Evolutionary conservation across 2,329 filamentous ascomycete species (phyloP).

Genomic region (Catunica adiposa): DNA sequence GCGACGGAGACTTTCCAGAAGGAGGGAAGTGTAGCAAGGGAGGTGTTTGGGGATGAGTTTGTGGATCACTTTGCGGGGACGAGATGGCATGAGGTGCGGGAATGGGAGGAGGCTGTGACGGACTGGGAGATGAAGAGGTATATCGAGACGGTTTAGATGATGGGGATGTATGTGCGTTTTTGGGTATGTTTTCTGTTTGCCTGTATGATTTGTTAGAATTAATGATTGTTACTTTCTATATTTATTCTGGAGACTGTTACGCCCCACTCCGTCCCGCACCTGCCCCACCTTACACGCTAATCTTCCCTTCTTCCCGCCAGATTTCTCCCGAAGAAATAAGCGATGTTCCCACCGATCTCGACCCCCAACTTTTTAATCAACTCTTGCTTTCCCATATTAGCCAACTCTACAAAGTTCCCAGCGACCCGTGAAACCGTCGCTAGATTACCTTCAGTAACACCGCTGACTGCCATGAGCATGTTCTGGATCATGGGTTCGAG

Average conservation of each 20-base stretch:
- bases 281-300: too few species aligned
- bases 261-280: too few species aligned
- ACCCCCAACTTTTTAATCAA: conserved; percentile 59
- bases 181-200: neutral
- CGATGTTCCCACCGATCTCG: conserved; percentile 59
- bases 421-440: conserved; percentile 54
- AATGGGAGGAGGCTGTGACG: conserved; percentile 93
- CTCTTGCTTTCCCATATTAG: conserved; percentile 65
- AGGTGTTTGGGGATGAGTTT: conserved; percentile 87
- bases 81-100: conserved; percentile 70
- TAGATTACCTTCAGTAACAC: conserved; percentile 65
- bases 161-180: neutral
- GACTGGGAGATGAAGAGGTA: conserved; percentile 80
- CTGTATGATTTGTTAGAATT: too few species aligned
- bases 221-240: too few species aligned
- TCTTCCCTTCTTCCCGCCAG: neutral
- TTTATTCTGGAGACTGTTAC: too few species aligned
- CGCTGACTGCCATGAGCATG: conserved; percentile 54
- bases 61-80: conserved; percentile 92
- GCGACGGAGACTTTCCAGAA: conserved; percentile 64
- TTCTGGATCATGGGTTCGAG: conserved; percentile 19
- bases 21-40: conserved; percentile 70
- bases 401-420: conserved; percentile 64
- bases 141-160: conserved; percentile 51
- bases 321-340: conserved; percentile 63